These are phyloP conservation scores for Colletotrichum sp. DNA, from an alignment of 2,329 filamentous ascomycete species.

Conservation along the genomic window DNA sequence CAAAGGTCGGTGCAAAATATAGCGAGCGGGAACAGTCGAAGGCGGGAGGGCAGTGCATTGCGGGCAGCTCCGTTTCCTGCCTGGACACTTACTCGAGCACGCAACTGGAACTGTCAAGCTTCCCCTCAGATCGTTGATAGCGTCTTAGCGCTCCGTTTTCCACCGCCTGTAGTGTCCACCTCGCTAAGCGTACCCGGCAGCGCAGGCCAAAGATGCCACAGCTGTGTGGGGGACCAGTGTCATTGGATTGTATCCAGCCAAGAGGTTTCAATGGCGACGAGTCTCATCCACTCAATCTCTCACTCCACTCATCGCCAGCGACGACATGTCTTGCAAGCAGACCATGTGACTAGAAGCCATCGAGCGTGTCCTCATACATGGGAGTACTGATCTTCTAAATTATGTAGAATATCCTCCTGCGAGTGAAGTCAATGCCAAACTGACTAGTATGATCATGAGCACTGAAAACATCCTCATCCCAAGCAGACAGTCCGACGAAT, in stretches of 20 bases:
- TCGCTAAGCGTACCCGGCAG: not conserved
- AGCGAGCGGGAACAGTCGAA: not conserved
- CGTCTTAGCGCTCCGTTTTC: not conserved
- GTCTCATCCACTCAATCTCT: not conserved
- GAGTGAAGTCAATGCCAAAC: not conserved
- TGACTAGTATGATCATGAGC: not conserved
- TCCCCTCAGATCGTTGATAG: not conserved
- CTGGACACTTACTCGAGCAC: not conserved
- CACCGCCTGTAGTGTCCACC: not conserved
- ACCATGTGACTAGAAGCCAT: not conserved
- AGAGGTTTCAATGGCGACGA: not conserved
- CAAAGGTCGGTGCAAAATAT: not conserved
- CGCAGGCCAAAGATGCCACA: not conserved
- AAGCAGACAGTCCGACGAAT: not conserved
- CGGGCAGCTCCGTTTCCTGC: not conserved
- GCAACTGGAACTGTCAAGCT: not conserved
- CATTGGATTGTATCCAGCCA: not conserved
- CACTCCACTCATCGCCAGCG: not conserved
- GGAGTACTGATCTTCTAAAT: not conserved
- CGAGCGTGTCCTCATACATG: not conserved
- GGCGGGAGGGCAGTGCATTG: not conserved
- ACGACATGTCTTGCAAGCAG: not conserved
- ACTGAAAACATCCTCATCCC: not conserved
- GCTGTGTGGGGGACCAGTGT: not conserved
- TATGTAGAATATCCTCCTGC: not conserved